Evolutionary conservation across 192 early-diverging fungal genomes (phyloP), one percentile per base, ranked within the genome.

Genomic region (Podila clonocystis): DNA sequence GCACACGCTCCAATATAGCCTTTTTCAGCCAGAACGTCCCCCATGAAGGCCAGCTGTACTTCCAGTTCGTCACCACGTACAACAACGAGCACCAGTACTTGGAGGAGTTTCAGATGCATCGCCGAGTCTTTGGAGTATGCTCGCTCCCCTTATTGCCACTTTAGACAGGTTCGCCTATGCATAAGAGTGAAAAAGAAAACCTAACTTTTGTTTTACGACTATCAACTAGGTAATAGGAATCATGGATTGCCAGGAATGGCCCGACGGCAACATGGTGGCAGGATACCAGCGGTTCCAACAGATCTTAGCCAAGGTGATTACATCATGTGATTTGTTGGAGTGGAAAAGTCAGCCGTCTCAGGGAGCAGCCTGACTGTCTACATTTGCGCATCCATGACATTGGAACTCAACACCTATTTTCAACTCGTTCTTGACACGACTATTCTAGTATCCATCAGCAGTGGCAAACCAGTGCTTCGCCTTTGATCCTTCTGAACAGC

Each of bases 401-500:
- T 55, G 24, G 9, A 30, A 50, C n/a, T n/a, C 24, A 28, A 38
- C 20, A 26, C 6, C 24, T 24, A 2, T 45, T 50, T 50, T 8
- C n/a, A 29, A 61, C 48, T 31, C 2, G 19, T 22, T 17, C 48
- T 31, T 19, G 26, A n/a, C 24, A 11, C 22, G 6, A n/a, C 79
- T 24, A 41, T 50, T 30, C 45, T 74, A 93, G 88, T 94, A 95
- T 67, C 93, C 93, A 9, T 84, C 91, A 11, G 84, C 91, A 6
- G 82, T 95, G 9, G 91, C 90, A 7, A 86, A 86, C 38, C 85
- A 93, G 55, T 95, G 93, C 68, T 93, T 94, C 70, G 93, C 92
- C 45, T 95, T 95, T 82, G 92, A 95, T 65, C 93, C 93, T n/a
- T 78, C 87, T 22, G 92, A 95, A 55, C 80, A 86, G 29, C 91